Evolutionary conservation across 345 rosid genomes (phyloP), one percentile per base, ranked within the genome.

Genomic region (Stellera chamaejasme): DNA sequence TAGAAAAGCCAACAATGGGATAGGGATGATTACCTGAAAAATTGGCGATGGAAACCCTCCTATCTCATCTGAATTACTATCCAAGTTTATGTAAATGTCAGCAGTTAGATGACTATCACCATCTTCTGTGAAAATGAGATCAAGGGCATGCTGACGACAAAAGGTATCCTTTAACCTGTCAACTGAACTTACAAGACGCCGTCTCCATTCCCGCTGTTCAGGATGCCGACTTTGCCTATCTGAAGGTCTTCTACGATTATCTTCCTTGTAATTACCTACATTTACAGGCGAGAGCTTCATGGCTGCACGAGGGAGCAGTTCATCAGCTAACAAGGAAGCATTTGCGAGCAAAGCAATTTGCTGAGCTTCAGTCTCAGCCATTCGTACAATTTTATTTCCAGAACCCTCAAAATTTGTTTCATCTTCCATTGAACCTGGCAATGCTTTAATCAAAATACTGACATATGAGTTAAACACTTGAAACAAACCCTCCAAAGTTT

Each of bases 191-290:
- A 74, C 79, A 64, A 94, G 93, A 66, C 93, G 83, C 73, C 87
- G 82, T 77, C 79, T 94, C 99, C 99, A 94, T 80, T 94, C 99
- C 69, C 99, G 81, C 71, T 87, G 99, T 70, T 94, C 99, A 66
- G 96, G 96, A 63, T 87, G 80, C 64, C 99, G 97, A 60, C 84
- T 94, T 72, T 89, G 96, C 76, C 92, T 83, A 72, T 94, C 99
- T 47, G 52, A 43, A 43, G 87, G 78, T 72, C 90, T 85, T 69
- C 89, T 78, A 51, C 72, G 80, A 45, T 69, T 47, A 59, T 87
- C 97, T 55, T 87, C 89, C 72, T 71, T 81, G 62, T 81, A 61
- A 76, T 66, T 77, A 54, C 66, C 66, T 59, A 82, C 94, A 68
- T 67, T 75, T 25, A 69, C 48, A 62, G 91, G 82, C 61, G 96